Evolutionary conservation across 352 stramenopile genomes (phyloP).

Genomic region (Globisporangium nodosum): DNA sequence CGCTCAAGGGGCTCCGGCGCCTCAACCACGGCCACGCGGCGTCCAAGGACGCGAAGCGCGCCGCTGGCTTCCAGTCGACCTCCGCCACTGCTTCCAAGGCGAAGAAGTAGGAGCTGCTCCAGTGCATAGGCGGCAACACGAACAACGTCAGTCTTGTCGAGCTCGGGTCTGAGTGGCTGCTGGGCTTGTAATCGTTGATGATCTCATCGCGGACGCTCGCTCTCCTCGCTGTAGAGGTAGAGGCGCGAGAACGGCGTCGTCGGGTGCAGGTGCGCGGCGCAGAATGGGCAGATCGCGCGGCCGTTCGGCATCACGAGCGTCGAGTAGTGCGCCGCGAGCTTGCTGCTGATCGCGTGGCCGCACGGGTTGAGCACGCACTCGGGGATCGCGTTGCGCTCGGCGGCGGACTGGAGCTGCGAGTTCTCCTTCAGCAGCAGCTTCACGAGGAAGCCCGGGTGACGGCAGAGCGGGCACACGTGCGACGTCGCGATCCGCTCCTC

Average conservation of each 20-base stretch:
- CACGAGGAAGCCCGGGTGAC: constrained; percentile 55
- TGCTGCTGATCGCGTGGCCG: constrained; percentile 68
- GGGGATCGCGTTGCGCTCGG: constrained; percentile 53
- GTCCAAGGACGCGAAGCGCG: constrained; percentile 24
- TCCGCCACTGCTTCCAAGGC: constrained; percentile 1
- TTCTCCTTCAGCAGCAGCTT: constrained; percentile 72
- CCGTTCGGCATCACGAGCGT: constrained; percentile 68
- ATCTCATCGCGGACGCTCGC: neutral
- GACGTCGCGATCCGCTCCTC: constrained; percentile 58
- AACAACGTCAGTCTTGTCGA: too few relatives aligned
- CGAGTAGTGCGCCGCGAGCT: constrained; percentile 57
- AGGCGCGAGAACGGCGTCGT: constrained; percentile 63
- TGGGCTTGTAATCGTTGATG: too few relatives aligned
- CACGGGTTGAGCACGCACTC: constrained; percentile 82
- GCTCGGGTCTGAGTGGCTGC: too few relatives aligned
- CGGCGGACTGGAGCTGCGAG: constrained; percentile 52
- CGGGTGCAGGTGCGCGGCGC: constrained; percentile 60
- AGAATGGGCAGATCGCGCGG: constrained; percentile 76
- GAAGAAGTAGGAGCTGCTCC: constrained; percentile 14
- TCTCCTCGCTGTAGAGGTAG: constrained; percentile 68
- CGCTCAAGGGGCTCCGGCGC: constrained; percentile 75
- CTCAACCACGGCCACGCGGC: constrained; percentile 42
- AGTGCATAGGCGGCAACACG: too few relatives aligned
- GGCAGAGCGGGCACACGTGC: constrained; percentile 62
- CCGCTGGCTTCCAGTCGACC: constrained; percentile 3